Evolutionary conservation across 2,329 filamentous ascomycete species (phyloP).

Genomic region (Zymoseptoria pseudotritici): DNA sequence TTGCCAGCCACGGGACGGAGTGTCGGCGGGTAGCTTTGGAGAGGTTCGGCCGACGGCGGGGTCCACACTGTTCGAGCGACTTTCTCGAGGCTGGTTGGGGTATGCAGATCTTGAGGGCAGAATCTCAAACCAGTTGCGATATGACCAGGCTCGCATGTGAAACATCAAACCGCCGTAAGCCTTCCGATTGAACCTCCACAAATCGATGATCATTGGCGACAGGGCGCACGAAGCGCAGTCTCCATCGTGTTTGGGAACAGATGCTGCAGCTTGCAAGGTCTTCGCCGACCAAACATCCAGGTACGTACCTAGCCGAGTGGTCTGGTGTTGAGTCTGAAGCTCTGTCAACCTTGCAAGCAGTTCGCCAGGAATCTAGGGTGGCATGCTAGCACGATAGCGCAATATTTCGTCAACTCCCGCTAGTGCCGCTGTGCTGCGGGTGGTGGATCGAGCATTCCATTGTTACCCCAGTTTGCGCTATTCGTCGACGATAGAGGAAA

Average conservation of each 20-base stretch:
- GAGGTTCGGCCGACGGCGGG: not conserved
- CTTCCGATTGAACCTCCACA: not conserved
- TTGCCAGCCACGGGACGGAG: not conserved
- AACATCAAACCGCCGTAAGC: no score
- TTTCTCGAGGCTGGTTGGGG: not conserved
- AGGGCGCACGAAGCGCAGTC: not conserved
- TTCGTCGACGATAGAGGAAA: not conserved
- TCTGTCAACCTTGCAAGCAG: not conserved
- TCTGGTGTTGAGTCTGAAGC: not conserved
- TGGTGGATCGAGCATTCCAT: not conserved
- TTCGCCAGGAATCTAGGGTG: not conserved
- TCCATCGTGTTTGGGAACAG: not conserved
- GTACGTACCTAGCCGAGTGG: not conserved
- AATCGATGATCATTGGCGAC: not conserved
- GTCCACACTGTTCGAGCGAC: not conserved
- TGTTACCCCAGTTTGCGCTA: not conserved
- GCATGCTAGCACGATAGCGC: not conserved
- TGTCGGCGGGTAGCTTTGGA: not conserved
- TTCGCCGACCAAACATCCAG: not conserved
- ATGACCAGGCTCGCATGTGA: not conserved
- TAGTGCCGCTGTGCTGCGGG: not conserved
- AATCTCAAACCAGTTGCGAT: not conserved
- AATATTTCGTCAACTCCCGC: not conserved
- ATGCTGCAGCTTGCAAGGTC: not conserved
- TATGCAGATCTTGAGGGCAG: not conserved